These are phyloP conservation scores for Linnemannia exigua DNA, from an alignment of 192 early-diverging fungal species.

Conservation along the genomic window DNA sequence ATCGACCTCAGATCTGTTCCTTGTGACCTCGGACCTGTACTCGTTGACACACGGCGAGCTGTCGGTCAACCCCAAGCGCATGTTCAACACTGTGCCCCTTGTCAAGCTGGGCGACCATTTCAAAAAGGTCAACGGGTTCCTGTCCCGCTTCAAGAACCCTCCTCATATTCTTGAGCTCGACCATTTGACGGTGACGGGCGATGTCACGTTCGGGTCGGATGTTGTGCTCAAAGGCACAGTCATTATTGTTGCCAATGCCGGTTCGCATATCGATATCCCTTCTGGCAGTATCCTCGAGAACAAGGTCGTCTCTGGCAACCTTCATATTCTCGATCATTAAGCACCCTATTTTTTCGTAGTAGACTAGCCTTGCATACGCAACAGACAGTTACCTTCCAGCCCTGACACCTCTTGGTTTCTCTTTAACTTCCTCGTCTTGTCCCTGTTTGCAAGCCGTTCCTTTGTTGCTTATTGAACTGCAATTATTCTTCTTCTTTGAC, in stretches of 20 bases:
- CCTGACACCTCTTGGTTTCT: neutral
- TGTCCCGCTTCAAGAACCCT: slow-evolving; percentile 90
- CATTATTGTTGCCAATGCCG: slow-evolving; percentile 99
- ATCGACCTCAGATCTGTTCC: slow-evolving; percentile 96
- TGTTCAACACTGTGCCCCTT: slow-evolving; percentile 93
- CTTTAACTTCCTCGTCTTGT: too few species aligned
- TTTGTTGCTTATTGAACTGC: too few species aligned
- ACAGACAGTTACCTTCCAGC: too few species aligned
- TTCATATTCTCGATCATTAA: slow-evolving; percentile 89
- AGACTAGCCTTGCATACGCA: too few species aligned
- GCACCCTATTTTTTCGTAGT: neutral
- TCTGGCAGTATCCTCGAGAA: slow-evolving; percentile 95
- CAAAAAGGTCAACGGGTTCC: slow-evolving; percentile 95
- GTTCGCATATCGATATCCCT: slow-evolving; percentile 98
- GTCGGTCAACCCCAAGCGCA: slow-evolving; percentile 91
- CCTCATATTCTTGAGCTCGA: slow-evolving; percentile 98
- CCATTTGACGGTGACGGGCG: slow-evolving; percentile 98
- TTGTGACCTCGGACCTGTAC: slow-evolving; percentile 97
- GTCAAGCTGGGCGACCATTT: slow-evolving; percentile 99
- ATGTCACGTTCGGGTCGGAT: slow-evolving; percentile 96
- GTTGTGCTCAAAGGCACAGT: slow-evolving; percentile 95
- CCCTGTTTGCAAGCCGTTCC: too few species aligned
- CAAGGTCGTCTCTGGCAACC: slow-evolving; percentile 98
- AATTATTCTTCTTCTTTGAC: too few species aligned
- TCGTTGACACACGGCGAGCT: slow-evolving; percentile 94